Evolutionary conservation across 768 basidiomycete genomes (phyloP), one percentile per base, ranked within the genome.

Genomic region (Austroboletus eburneus): DNA sequence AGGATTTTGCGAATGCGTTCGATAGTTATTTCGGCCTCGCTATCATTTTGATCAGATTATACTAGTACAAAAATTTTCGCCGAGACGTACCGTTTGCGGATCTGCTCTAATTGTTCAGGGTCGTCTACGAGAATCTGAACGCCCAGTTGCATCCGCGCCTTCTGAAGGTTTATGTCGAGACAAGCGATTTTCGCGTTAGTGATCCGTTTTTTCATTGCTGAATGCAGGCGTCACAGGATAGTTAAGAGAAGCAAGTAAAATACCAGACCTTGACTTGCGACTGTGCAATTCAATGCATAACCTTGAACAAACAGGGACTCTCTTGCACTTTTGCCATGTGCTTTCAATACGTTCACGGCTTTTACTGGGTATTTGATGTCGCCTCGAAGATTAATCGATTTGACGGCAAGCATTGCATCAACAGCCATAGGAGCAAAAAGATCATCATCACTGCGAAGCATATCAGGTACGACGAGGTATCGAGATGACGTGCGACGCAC

Each of bases 321-420:
- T 54, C 93, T 78, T 20, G 96, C 91, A 64, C 91, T 94, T 70
- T 82, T 84, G 44, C 96, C 96, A 57, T 99, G 96, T 3, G 96
- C 96, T 69, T 99, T 99, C 57, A 99, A 76, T 23, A 98, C 82
- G 62, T 99, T 99, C 54, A 99, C 96, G 5, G 96, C 96, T 70
- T 99, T 98, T 51, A 99, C 96, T 5, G 96, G 96, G 69, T 98
- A 99, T 69, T 97, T 98, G 63, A 88, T 85, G 64, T 99, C 96
- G 24, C 96, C 96, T 43, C 92, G 81, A 53, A 84, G 71, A 66
- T 98, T 98, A 59, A 91, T 82, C 6, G 92, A 93, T 73, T 85
- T 93, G 45, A 99, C 96, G 4, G 96, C 87, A 38, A 93, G 79
- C 92, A 99, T 98, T 23, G 96, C 96, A 56, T 98, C 94, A 13